phyloP scores from a whole-genome alignment of 139 green algal species.

The Tetraselmis chui region DNA sequence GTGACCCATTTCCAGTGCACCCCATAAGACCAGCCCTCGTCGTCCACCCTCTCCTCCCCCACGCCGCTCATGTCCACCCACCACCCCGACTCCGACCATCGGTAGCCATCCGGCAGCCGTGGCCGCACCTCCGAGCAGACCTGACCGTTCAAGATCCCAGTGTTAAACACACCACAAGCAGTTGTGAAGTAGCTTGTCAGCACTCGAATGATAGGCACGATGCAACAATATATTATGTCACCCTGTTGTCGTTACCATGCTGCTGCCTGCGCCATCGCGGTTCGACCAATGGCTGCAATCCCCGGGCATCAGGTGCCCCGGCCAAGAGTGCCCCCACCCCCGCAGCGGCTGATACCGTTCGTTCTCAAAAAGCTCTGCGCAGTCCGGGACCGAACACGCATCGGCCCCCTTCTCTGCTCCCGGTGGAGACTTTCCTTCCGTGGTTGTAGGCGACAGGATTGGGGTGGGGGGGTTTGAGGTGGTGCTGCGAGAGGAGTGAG shows the following conservation, averaged over 20 bases:
- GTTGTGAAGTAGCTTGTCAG: too few species aligned
- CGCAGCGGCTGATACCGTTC: slow-evolving; percentile 29
- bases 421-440: too few species aligned
- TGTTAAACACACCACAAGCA: too few species aligned
- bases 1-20: slow-evolving; percentile 14
- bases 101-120: not conserved
- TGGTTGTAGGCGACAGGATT: not conserved
- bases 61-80: slow-evolving; percentile 17
- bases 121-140: not conserved
- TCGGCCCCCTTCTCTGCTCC: too few species aligned
- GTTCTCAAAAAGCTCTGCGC: slow-evolving; percentile 38
- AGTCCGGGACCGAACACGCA: not conserved
- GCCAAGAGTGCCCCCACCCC: slow-evolving; percentile 29
- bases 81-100: slow-evolving; percentile 13
- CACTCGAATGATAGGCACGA: too few species aligned
- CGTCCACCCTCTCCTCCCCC: slow-evolving; percentile 5
- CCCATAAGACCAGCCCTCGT: slow-evolving; percentile 25
- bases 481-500: not conserved
- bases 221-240: too few species aligned
- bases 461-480: not conserved
- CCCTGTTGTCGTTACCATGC: not conserved
- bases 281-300: slow-evolving; percentile 19
- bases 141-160: too few species aligned
- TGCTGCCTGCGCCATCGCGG: slow-evolving; percentile 8
- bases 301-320: slow-evolving; percentile 21